Base-by-base conservation (phyloP, 2,329 filamentous ascomycete genomes). In the Colletotrichum higginsianum region DNA sequence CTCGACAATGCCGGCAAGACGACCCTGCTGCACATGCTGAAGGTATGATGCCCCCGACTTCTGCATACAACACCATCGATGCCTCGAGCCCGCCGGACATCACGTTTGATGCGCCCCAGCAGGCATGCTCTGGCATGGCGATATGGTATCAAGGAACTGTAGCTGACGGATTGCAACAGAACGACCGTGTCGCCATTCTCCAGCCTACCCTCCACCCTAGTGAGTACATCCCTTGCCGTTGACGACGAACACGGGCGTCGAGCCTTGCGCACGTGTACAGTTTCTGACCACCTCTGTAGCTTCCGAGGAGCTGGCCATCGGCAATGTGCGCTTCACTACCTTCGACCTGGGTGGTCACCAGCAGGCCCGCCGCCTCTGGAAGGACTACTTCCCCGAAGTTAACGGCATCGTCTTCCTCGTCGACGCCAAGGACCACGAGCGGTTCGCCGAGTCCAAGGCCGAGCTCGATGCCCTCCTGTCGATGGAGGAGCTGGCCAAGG, bases 381-480 rank as follows among this genome's bases (percentile, higher is more conserved):
- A 95, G 83, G 95, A 98, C 81, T 98, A 97, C 86, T 97, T 98
- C 89, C 95, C 95, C 78, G 95, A 98, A 86, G 95, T 98, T 75
- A 95, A 92, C 84, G 95, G 96, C 72, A 97, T 98, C 78, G 95
- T 99, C 77, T 99, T 98, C 89, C 92, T 98, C 70, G 94, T 99
- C 78, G 96, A 99, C 79, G 95, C 96, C 79, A 98, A 98, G 86
- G 96, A 99, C 84, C 93, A 94, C 84, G 96, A 98, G 86, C 94
- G 96, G 77, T 94, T 99, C 82, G 83, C 89, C 78, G 96, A 99
- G 87, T 93, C 95, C 80, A 98, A 98, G 88, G 96, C 93, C 78
- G 96, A 99, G 87, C 93, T 99, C 74, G 96, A 99, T 80, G 95
- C 94, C 65, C 93, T 98, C 63, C 89, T 99, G 76, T 91, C 94